Base-by-base conservation (phyloP, 2,329 filamentous ascomycete genomes). In the Penicillium hesseltinei region DNA sequence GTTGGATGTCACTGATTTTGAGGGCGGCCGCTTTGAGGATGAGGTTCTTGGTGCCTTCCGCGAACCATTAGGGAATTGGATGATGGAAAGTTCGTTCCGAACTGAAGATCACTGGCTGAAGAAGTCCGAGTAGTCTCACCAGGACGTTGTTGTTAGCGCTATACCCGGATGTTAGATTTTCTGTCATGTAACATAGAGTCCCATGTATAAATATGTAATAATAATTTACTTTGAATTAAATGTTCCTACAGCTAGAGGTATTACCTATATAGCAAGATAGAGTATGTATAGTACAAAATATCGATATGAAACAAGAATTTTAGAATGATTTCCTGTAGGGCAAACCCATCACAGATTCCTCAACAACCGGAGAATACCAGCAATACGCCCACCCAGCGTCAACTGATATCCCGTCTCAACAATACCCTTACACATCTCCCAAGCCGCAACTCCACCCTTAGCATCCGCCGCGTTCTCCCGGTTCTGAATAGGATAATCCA, bases 401-500 rank as follows among this genome's bases (percentile, higher is more conserved):
- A 75, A 67, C 54, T 75, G 76, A 59, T 78, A 81, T 48, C 77
- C 78, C n/a, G 75, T 77, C 64, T 78, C 77, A 13, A 77, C 73
- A 29, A 76, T 69, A 2, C 73, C 77, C 63, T 78, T 78, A 52
- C 75, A 77, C 72, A 78, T 72, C 55, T 82, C 77, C 84, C 86
- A 91, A n/a, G 84, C 86, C 51, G 80, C 78, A 42, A 77, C 75
- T 65, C 89, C 88, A 70, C 85, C 82, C 17, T 73, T 58, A 7
- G 59, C 45, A 47, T 64, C 63, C 23, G 43, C 46, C 27, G 76
- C 71, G 50, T 78, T 77, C 46, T 80, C 78, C 58, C 87, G 86
- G 69, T 86, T 83, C 4, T 76, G 72, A 17, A 99, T 85, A 2
- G 94, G 93, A 73, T 97, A 96, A 69, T 88, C 87, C 64, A 96